These are phyloP conservation scores for Acer campestre DNA, from an alignment of 345 rosid genomes.

Conservation along the genomic window DNA sequence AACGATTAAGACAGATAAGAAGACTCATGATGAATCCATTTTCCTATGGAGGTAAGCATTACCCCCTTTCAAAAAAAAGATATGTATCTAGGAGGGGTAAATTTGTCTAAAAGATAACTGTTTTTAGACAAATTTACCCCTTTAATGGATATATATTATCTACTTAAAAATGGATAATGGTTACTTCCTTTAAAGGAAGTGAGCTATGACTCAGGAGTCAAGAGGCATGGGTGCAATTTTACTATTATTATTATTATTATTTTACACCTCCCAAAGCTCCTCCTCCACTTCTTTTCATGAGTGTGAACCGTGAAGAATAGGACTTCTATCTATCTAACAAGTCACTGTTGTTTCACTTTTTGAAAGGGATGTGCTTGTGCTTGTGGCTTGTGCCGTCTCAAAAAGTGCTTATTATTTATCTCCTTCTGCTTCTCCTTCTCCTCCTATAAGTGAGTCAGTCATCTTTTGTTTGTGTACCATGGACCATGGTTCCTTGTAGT, in stretches of 20 bases:
- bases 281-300: slow-evolving; percentile 25
- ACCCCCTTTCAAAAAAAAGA: too few species aligned
- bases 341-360: slow-evolving; percentile 19
- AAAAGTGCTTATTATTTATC: not conserved
- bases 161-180: too few species aligned
- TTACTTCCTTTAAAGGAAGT: too few species aligned
- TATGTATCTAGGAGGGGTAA: too few species aligned
- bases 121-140: too few species aligned
- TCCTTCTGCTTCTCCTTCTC: not conserved
- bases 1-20: not conserved
- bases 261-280: slow-evolving; percentile 25
- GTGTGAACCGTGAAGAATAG: not conserved
- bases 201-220: not conserved
- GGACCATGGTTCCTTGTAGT: slow-evolving; percentile 13
- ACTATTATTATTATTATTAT: not conserved
- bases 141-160: too few species aligned
- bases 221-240: not conserved
- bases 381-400: not conserved
- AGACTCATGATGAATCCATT: too few species aligned
- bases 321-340: not conserved
- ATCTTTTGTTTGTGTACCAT: too few species aligned
- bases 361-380: slow-evolving; percentile 10
- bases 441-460: slow-evolving; percentile 17
- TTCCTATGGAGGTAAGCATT: too few species aligned
- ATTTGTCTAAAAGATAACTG: too few species aligned